Percentiles rank a stretch among this genome's conserved stretches.
Evolutionary conservation across 1,284 basidiomycete species (phyloP).

Genomic region (Cryptococcus jaspeensis): DNA sequence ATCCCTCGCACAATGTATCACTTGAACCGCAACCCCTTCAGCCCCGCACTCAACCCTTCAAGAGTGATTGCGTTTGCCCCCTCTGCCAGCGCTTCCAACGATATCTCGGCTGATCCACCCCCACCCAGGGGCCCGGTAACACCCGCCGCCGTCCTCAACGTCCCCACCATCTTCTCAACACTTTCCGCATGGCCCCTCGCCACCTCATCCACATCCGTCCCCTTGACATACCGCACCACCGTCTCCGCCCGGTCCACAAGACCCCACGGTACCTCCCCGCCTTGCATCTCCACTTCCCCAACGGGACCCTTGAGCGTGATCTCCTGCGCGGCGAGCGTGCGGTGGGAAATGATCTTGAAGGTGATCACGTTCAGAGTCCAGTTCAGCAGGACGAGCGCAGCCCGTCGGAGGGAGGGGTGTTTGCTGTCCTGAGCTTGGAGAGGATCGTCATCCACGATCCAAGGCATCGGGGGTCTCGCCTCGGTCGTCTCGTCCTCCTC

Average conservation of each 20-base stretch:
- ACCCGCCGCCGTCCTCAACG: slow-evolving; percentile 1
- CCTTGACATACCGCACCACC: slow-evolving; percentile 68
- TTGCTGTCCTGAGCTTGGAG: slow-evolving; percentile 60
- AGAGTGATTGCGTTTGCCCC: neutral
- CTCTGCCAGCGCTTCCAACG: neutral
- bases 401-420: slow-evolving; percentile 74
- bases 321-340: neutral
- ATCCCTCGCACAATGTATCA: neutral
- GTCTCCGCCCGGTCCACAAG: slow-evolving; percentile 60
- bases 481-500: slow-evolving; percentile 13
- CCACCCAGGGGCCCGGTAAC: no score
- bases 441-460: slow-evolving; percentile 58
- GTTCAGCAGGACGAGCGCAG: slow-evolving; percentile 74
- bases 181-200: slow-evolving; percentile 71
- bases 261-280: slow-evolving; percentile 36
- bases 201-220: slow-evolving; percentile 69
- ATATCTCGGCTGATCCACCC: neutral
- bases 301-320: neutral
- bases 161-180: slow-evolving; percentile 55
- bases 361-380: slow-evolving; percentile 50
- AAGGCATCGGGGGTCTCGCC: slow-evolving; percentile 9
- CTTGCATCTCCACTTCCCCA: neutral
- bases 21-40: neutral
- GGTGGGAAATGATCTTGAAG: slow-evolving; percentile 1
- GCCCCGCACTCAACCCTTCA: slow-evolving; percentile 1